Base-by-base conservation (phyloP, 306 rosid genomes). In the Macrotyloma uniflorum region DNA sequence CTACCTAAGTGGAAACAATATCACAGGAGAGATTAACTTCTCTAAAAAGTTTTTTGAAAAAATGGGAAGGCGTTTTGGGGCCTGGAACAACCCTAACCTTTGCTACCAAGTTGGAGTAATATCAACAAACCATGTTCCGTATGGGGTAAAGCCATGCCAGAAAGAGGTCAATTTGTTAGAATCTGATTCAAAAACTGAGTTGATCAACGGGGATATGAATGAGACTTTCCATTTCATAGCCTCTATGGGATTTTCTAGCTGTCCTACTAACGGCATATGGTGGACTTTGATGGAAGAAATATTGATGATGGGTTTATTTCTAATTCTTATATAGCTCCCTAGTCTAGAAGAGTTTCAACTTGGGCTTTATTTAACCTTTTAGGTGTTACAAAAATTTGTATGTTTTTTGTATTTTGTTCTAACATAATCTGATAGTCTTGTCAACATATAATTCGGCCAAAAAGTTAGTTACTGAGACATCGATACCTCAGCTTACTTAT, bases 41-140 rank as follows among this genome's bases (percentile, higher is more conserved):
- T 72, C 96, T 8, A 79, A 68, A 30, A 53, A 64, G 82, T 92
- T 95, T 83, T 88, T 88, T 62, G 78, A 79, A 19, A 92, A 88
- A 86, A 70, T 90, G 94, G 94, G 95, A 10, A 89, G 93, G 72
- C 89, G 97, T 59, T 94, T 94, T 83, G 93, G 98, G 54, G 98
- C 91, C 8, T 86, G 90, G 97, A 84, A 75, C 76, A 95, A 95
- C 66, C 91, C 98, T 1, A 85, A 89, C 84, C 91, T 95, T 72
- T 95, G 98, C 45, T 91, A 83, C 89, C 74, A 67, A 12, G 67
- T 74, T 77, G 88, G 80, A 70, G 75, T 62, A 75, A 76, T 80
- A 77, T 84, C 89, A 67, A 40, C 81, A 30, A 81, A 28, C 4
- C 53, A 85, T 78, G 86, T 83, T 14, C 99, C 94, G 12, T 81